Conservation (phyloP, 352 stramenopile species). For the Globisporangium cystogenes region DNA sequence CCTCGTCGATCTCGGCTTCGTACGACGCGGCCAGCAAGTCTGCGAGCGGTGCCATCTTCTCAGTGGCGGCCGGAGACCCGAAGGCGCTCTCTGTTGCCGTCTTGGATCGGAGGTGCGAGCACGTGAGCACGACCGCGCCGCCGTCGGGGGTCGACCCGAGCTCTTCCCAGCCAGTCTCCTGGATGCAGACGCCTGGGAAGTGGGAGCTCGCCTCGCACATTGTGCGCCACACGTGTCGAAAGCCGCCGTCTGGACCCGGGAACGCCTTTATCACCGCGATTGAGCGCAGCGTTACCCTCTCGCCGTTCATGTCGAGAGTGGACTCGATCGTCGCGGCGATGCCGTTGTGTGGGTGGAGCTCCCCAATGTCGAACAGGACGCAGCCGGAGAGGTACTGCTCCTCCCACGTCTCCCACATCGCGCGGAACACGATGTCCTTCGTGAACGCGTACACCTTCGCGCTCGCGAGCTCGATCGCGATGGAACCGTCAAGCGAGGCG, state of each 20-base stretch:
- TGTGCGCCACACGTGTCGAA: conserved; percentile 1
- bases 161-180: conserved; percentile 5
- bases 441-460: neutral
- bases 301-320: neutral
- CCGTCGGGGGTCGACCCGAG: neutral
- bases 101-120: conserved; percentile 1
- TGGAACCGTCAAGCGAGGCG: neutral
- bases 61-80: no score
- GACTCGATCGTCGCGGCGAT: neutral
- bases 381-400: neutral
- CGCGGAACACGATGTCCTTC: neutral
- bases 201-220: neutral
- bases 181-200: conserved; percentile 1
- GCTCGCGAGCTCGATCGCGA: conserved; percentile 6
- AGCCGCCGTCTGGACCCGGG: neutral
- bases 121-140: neutral
- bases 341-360: neutral
- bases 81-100: no score
- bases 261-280: neutral
- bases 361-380: neutral
- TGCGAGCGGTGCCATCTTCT: neutral
- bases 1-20: neutral
- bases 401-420: conserved; percentile 6
- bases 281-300: neutral
- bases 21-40: neutral